Evolutionary conservation across 192 early-diverging fungal genomes (phyloP).

Genomic region (Coemansia sp.): DNA sequence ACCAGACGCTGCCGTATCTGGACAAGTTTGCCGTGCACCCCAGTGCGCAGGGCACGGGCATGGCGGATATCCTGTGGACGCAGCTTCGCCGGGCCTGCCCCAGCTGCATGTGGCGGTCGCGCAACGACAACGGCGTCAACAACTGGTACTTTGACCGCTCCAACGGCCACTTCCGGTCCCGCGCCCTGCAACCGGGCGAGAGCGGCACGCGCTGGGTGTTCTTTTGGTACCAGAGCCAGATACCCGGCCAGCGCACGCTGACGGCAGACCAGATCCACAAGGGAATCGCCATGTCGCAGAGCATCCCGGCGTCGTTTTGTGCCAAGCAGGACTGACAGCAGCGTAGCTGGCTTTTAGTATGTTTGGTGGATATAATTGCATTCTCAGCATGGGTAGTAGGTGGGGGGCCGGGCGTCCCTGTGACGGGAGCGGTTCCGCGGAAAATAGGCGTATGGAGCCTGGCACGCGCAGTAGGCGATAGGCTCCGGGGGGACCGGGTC

Average conservation of each 20-base stretch:
- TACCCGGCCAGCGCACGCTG: conserved; percentile 1
- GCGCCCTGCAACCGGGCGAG: conserved; percentile 3
- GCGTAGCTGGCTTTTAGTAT: too few relatives aligned
- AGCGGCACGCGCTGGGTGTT: conserved; percentile 72
- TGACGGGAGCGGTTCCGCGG: too few relatives aligned
- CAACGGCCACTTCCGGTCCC: conserved; percentile 63
- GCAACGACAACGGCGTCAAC: conserved; percentile 83
- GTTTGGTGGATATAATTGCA: too few relatives aligned
- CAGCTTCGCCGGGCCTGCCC: conserved; percentile 63
- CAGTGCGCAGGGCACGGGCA: conserved; percentile 80
- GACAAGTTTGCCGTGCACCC: conserved; percentile 93
- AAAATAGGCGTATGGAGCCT: too few relatives aligned
- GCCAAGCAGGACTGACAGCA: conserved; percentile 8
- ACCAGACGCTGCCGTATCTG: conserved; percentile 54
- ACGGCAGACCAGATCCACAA: conserved; percentile 30
- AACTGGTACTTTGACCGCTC: conserved; percentile 97
- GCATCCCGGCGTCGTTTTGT: conserved; percentile 60
- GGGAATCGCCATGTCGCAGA: conserved; percentile 49
- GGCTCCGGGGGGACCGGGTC: too few relatives aligned
- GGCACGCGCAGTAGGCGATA: too few relatives aligned
- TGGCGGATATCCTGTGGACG: conserved; percentile 93
- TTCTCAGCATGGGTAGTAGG: too few relatives aligned
- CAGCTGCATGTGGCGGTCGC: conserved; percentile 73
- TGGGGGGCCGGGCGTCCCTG: too few relatives aligned
- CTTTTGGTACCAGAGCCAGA: conserved; percentile 63